Evolutionary conservation across 768 basidiomycete species (phyloP).

Genomic region (Podaxis mareebaensis): DNA sequence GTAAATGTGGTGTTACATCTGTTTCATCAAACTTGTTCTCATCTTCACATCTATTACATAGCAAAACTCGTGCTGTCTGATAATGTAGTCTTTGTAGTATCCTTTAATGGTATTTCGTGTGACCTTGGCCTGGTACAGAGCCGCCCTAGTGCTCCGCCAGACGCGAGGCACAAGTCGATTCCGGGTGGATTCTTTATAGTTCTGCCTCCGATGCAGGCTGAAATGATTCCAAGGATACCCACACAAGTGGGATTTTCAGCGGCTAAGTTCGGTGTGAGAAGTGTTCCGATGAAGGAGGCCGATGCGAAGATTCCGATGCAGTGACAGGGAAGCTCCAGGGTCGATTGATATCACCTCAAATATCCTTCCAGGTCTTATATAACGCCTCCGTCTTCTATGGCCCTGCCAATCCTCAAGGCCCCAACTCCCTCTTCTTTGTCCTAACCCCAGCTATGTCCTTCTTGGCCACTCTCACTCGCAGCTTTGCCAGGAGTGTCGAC

Average conservation of each 20-base stretch:
- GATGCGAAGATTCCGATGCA: conserved; percentile 10
- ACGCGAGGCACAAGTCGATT: too few species aligned
- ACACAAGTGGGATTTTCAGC: not conserved
- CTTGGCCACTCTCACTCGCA: conserved; percentile 19
- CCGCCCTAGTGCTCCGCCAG: too few species aligned
- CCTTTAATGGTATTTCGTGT: not conserved
- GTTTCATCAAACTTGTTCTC: conserved; percentile 15
- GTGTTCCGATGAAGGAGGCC: conserved; percentile 8
- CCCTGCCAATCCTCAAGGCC: not conserved
- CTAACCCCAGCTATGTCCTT: conserved; percentile 22
- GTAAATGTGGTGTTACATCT: conserved; percentile 41
- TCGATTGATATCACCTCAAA: conserved; percentile 7
- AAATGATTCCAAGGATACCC: too few species aligned
- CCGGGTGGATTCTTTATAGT: too few species aligned
- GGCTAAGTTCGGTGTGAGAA: conserved; percentile 3
- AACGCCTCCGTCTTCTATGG: conserved; percentile 14
- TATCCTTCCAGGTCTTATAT: conserved; percentile 3
- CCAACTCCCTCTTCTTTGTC: conserved; percentile 15
- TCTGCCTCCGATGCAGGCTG: too few species aligned
- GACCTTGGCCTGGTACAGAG: too few species aligned
- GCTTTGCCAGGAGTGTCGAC: conserved; percentile 28
- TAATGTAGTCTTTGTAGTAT: conserved; percentile 54
- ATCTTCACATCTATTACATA: conserved; percentile 30
- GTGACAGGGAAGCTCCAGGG: conserved; percentile 5
- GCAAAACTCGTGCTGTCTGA: conserved; percentile 95